These are phyloP conservation scores for Calonectria pauciramosa DNA, from an alignment of 2,329 filamentous ascomycete species.

Conservation along the genomic window DNA sequence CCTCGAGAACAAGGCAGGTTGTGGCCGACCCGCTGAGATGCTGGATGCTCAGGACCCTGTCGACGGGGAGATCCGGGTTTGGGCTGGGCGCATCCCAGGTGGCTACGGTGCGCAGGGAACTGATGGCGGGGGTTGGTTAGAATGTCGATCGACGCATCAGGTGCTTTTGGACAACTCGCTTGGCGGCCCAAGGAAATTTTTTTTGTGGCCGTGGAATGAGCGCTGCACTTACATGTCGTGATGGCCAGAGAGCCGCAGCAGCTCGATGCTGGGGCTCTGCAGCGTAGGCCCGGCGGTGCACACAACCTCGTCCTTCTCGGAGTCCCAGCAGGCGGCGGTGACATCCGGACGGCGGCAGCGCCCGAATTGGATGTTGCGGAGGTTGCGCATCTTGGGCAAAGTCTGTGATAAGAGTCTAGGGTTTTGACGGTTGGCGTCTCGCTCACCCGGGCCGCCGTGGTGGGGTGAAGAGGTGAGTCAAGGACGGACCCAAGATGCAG, in stretches of 20 bases:
- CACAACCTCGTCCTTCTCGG: constrained; percentile 80
- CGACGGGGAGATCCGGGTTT: constrained; percentile 79
- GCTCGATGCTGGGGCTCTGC: constrained; percentile 78
- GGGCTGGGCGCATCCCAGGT: constrained; percentile 92
- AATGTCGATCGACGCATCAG: constrained; percentile 16
- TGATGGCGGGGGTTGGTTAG: constrained; percentile 42
- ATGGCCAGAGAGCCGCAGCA: constrained; percentile 68
- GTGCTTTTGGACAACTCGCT: background rate
- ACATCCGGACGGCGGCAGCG: constrained; percentile 74
- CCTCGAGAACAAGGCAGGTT: constrained; percentile 86
- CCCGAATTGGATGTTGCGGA: constrained; percentile 81
- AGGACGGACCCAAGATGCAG: background rate
- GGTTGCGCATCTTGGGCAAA: constrained; percentile 80
- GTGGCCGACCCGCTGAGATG: constrained; percentile 86
- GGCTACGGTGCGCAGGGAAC: constrained; percentile 67
- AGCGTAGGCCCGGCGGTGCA: constrained; percentile 87
- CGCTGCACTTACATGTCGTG: constrained; percentile 56
- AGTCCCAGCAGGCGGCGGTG: constrained; percentile 89
- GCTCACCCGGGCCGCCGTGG: constrained; percentile 6
- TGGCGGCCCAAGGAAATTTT: background rate
- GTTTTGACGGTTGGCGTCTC: constrained; percentile 8
- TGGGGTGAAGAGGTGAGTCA: constrained; percentile 19
- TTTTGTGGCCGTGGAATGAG: background rate
- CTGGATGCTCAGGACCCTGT: constrained; percentile 84
- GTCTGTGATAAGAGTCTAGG: constrained; percentile 2